Conservation (phyloP, 495 filamentous ascomycete species). For the Aspergillus nanangensis region DNA sequence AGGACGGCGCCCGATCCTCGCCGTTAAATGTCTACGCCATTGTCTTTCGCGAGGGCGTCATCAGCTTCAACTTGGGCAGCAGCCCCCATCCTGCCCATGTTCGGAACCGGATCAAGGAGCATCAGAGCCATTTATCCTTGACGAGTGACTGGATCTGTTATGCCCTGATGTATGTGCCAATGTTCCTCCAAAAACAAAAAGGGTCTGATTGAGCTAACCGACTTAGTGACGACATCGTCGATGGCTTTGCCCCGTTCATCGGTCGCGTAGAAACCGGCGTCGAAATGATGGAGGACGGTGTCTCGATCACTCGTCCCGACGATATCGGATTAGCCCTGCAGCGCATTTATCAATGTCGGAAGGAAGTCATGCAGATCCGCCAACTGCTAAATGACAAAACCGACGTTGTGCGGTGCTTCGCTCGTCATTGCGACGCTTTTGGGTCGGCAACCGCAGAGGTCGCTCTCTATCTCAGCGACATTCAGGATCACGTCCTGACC, state of each 20-base stretch:
- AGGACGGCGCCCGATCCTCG: constrained; percentile 62
- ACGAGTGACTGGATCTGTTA: constrained; percentile 97
- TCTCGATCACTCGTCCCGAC: constrained; percentile 76
- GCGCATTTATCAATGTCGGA: constrained; percentile 78
- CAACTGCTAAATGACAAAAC: constrained; percentile 87
- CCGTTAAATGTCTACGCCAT: constrained; percentile 86
- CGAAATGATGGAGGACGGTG: constrained; percentile 81
- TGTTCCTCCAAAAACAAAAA: constrained; percentile 4
- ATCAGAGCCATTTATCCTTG: constrained; percentile 80
- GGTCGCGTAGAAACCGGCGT: constrained; percentile 71
- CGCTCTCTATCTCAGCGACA: constrained; percentile 84
- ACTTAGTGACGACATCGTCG: constrained; percentile 84
- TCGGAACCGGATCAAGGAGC: constrained; percentile 74
- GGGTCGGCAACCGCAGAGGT: constrained; percentile 82
- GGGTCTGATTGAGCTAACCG: not conserved
- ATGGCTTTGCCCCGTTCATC: constrained; percentile 82
- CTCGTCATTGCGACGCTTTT: constrained; percentile 85
- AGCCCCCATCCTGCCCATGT: constrained; percentile 76
- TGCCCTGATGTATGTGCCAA: constrained; percentile 71
- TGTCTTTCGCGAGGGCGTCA: constrained; percentile 82
- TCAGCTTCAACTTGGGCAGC: constrained; percentile 79
- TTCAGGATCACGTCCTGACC: constrained; percentile 93
- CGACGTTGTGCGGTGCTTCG: constrained; percentile 88
- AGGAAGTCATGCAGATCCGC: constrained; percentile 82
- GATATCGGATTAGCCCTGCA: constrained; percentile 76